A percentile compares a stretch with the other conserved stretches of the same genome.
phyloP scores from a whole-genome alignment of 768 basidiomycete genomes.

The Mycena galericulata region DNA sequence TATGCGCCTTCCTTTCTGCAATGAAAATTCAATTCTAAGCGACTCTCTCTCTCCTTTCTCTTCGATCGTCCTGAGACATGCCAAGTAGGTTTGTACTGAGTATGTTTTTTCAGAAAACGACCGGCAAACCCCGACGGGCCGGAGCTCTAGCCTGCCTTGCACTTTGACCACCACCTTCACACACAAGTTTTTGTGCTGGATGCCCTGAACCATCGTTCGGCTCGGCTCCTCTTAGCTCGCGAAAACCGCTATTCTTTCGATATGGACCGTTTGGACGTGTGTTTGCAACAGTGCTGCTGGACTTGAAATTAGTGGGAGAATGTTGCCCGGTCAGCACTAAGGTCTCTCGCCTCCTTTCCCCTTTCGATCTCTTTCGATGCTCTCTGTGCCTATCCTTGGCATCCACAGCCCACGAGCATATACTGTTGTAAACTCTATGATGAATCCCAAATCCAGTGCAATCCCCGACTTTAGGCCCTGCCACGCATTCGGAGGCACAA shows the following conservation, averaged over 20 bases:
- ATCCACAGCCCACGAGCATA: too few species aligned
- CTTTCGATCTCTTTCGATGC: too few species aligned
- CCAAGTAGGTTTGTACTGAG: too few species aligned
- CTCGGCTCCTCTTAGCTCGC: background rate
- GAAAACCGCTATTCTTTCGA: background rate
- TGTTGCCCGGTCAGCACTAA: background rate
- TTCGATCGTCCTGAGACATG: too few species aligned
- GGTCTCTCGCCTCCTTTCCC: background rate
- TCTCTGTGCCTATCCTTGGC: background rate
- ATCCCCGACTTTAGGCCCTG: slow-evolving; percentile 6
- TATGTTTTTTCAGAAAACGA: too few species aligned
- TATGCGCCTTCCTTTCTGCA: background rate
- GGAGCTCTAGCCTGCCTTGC: too few species aligned
- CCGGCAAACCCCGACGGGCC: too few species aligned
- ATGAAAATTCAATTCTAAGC: too few species aligned
- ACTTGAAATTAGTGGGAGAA: slow-evolving; percentile 28
- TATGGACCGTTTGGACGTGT: background rate
- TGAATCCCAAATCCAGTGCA: slow-evolving; percentile 10
- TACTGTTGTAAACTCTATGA: background rate
- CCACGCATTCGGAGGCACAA: slow-evolving; percentile 7
- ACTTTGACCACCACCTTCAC: background rate
- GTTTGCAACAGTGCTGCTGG: background rate
- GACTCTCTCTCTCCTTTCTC: too few species aligned
- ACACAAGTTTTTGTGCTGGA: too few species aligned
- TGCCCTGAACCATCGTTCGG: background rate